phyloP scores from a whole-genome alignment of 306 rosid species.

The Pyrus communis region DNA sequence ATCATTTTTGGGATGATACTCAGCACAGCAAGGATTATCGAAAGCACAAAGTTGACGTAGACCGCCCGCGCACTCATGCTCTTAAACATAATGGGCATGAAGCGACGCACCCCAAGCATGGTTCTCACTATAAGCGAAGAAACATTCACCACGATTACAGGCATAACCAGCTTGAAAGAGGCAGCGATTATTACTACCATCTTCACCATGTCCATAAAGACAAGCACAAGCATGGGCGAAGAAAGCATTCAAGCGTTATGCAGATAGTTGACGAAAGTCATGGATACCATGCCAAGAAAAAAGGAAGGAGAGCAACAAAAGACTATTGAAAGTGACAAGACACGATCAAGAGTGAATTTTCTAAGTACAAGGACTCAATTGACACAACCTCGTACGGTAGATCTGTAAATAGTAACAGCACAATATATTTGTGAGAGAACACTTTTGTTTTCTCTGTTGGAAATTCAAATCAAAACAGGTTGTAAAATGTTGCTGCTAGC shows the following conservation, averaged over 20 bases:
- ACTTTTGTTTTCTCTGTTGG: too few species aligned
- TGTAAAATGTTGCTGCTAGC: too few species aligned
- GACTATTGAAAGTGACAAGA: constrained; percentile 17
- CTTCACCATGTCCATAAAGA: constrained; percentile 48
- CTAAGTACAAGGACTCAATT: not conserved
- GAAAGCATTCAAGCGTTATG: constrained; percentile 19
- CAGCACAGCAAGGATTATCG: constrained; percentile 16
- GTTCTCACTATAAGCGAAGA: constrained; percentile 34
- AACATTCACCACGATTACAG: constrained; percentile 28
- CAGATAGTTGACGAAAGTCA: constrained; percentile 29
- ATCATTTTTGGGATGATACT: constrained; percentile 35
- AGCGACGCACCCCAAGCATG: constrained; percentile 30
- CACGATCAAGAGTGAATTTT: not conserved
- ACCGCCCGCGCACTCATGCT: constrained; percentile 22
- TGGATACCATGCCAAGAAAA: constrained; percentile 27
- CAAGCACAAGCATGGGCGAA: constrained; percentile 45
- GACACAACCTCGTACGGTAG: too few species aligned
- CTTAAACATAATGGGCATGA: constrained; percentile 34
- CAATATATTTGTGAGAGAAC: too few species aligned
- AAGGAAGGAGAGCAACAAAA: constrained; percentile 25
- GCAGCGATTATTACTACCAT: constrained; percentile 30
- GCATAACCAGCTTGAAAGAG: constrained; percentile 43
- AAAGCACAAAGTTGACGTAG: constrained; percentile 20
- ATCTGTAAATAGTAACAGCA: too few species aligned
- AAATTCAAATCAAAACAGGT: too few species aligned